phyloP scores from a whole-genome alignment of 176 grass and related monocot species.

The Tuctoria greenei region DNA sequence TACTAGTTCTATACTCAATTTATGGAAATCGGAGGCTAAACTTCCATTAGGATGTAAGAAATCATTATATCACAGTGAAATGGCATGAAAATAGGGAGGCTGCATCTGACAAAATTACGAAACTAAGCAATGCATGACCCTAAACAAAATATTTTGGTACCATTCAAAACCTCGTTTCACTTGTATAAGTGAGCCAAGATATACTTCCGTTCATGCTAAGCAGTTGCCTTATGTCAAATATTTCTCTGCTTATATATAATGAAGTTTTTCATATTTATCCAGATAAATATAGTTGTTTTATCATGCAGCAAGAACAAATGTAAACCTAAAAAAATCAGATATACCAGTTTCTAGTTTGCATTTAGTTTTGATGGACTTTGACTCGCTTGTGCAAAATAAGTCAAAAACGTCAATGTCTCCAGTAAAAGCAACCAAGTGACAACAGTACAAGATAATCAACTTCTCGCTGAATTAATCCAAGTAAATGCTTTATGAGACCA shows the following conservation, averaged over 20 bases:
- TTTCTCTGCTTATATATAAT: background rate
- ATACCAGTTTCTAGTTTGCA: background rate
- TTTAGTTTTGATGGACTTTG: background rate
- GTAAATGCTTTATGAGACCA: background rate
- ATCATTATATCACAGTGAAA: background rate
- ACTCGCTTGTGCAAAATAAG: background rate
- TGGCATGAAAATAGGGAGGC: background rate
- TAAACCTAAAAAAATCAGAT: background rate
- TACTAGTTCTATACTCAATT: background rate
- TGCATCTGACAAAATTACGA: background rate
- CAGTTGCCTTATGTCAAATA: background rate
- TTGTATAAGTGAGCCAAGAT: background rate
- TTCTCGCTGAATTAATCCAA: background rate
- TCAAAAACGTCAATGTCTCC: background rate
- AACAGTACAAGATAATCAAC: background rate
- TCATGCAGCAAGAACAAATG: too few species aligned
- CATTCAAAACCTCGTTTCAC: background rate
- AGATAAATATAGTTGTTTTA: background rate
- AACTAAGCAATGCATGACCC: background rate
- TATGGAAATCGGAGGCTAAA: background rate
- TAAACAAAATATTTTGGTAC: background rate
- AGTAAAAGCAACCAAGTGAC: background rate
- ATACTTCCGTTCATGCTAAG: background rate
- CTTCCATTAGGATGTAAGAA: background rate
- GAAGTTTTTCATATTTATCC: background rate